Base-by-base conservation (phyloP, 2,329 filamentous ascomycete genomes). In the Fusarium citri region DNA sequence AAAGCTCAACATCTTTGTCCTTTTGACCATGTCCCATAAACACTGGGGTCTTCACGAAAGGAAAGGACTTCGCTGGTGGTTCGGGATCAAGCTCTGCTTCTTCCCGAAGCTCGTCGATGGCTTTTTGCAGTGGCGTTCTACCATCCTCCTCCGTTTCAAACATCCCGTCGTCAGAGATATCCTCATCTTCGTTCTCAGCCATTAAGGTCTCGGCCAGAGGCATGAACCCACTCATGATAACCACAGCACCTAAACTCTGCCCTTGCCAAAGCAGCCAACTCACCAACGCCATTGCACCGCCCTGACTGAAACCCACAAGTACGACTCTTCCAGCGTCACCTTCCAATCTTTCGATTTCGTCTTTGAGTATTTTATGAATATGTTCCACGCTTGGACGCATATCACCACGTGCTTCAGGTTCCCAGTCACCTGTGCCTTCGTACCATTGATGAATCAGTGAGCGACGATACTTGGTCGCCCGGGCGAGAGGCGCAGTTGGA, bases 301-400 rank as follows among this genome's bases (percentile, higher is more conserved):
- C 87, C 66, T 88, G 86, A 50, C 87, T 88, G 20, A 88, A 73
- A 0, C 86, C 86, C 41, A 83, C 82, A 0, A 88, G 64, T 2
- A 86, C 73, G 0, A 88, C 74, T 43, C 80, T 83, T 15, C 68
- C 54, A 1, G 77, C 66, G 6, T 83, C 81, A 0, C 77, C 78
- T 0, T 49, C 50, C 0, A 87, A 59, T 0, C 72, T n/a, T 2
- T 54, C 70, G 2, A 80, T 76, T 62, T 86, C 84, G 0, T 61
- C 43, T 6, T 59, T 54, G 1, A 86, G 12, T 1, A 86, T 63
- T 0, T 31, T 66, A 41, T 84, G 81, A 0, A 87, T 50, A 57
- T 80, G 81, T 11, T 67, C 67, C 5, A 78, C 76, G 5, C 82
- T 84, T n/a, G 83, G 80, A 1, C 77, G 73, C 49, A 88, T 78